phyloP scores from a whole-genome alignment of 805 yeast genomes.

The Sugiyamaella qingdaonensis region DNA sequence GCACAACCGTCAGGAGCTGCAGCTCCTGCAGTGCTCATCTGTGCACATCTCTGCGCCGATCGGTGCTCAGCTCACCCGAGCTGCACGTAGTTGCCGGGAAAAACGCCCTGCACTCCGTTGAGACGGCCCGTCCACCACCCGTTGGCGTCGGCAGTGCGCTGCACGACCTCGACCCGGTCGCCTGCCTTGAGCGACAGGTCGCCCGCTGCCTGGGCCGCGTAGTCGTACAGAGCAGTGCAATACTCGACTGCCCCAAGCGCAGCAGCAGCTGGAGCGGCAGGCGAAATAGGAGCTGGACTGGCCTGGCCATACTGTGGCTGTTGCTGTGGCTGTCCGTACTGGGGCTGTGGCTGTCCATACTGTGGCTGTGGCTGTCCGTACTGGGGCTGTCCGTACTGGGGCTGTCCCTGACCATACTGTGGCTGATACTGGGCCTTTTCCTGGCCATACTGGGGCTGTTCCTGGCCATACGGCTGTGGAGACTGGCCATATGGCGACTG shows the following conservation, averaged over 20 bases:
- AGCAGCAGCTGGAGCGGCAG: conserved; percentile 31
- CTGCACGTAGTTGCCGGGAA: conserved; percentile 96
- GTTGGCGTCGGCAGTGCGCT: conserved; percentile 75
- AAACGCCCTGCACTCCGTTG: conserved; percentile 84
- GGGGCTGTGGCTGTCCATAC: conserved; percentile 26
- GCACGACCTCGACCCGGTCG: conserved; percentile 73
- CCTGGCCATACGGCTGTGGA: conserved; percentile 21
- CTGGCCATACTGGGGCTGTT: conserved; percentile 22
- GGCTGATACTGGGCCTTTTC: conserved; percentile 14
- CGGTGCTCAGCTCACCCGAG: conserved; percentile 29
- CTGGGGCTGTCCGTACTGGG: conserved; percentile 24
- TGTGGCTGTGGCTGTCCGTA: conserved; percentile 28
- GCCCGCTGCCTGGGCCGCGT: conserved; percentile 88
- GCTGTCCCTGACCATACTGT: conserved; percentile 5
- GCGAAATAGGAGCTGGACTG: conserved; percentile 29
- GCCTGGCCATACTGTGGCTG: conserved; percentile 25
- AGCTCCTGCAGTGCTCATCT: background rate
- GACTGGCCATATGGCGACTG: conserved; percentile 36
- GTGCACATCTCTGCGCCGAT: background rate
- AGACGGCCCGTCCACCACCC: conserved; percentile 98
- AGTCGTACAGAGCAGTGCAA: conserved; percentile 89
- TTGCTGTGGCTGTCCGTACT: conserved; percentile 16
- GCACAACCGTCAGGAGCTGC: background rate
- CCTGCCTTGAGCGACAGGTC: conserved; percentile 88
- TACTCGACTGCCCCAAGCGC: conserved; percentile 36